A percentile compares a stretch with the other conserved stretches of the same genome.
Conservation (phyloP, 108 stramenopile species). For the Nitzschia putrida region DNA sequence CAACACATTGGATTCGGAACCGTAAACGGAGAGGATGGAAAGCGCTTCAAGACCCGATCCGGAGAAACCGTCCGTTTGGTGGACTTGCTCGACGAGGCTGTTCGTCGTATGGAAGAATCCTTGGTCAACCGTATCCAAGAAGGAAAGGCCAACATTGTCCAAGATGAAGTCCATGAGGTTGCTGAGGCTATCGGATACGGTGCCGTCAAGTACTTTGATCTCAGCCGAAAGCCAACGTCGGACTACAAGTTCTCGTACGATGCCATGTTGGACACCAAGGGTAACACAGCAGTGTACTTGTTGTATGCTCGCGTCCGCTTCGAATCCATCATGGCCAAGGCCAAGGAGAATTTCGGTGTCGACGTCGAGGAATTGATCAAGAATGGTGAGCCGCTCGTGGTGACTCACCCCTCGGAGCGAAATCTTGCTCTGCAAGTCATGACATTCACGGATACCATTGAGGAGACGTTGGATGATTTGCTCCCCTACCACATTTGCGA, state of each 20-base stretch:
- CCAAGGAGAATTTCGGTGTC: slow-evolving; percentile 69
- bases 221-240: slow-evolving; percentile 93
- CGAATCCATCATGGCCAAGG: slow-evolving; percentile 93
- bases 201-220: slow-evolving; percentile 99
- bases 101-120: slow-evolving; percentile 81
- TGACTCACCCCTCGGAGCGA: slow-evolving; percentile 89
- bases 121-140: slow-evolving; percentile 77
- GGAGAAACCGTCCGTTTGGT: slow-evolving; percentile 98
- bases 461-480: slow-evolving; percentile 81
- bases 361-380: slow-evolving; percentile 78
- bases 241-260: slow-evolving; percentile 99
- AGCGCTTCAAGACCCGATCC: slow-evolving; percentile 97
- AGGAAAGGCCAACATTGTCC: slow-evolving; percentile 69
- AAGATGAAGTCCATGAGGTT: slow-evolving; percentile 81
- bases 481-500: slow-evolving; percentile 95
- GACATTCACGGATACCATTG: slow-evolving; percentile 81
- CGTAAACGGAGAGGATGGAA: slow-evolving; percentile 96
- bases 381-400: slow-evolving; percentile 48
- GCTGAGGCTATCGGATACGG: slow-evolving; percentile 98
- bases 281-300: slow-evolving; percentile 99
- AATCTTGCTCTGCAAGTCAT: slow-evolving; percentile 89
- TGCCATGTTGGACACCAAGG: slow-evolving; percentile 97
- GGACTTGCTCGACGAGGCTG: slow-evolving; percentile 96
- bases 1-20: slow-evolving; percentile 99
- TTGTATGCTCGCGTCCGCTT: slow-evolving; percentile 97